Conservation (phyloP, 2,329 filamentous ascomycete species). For the Fusarium hostae region DNA sequence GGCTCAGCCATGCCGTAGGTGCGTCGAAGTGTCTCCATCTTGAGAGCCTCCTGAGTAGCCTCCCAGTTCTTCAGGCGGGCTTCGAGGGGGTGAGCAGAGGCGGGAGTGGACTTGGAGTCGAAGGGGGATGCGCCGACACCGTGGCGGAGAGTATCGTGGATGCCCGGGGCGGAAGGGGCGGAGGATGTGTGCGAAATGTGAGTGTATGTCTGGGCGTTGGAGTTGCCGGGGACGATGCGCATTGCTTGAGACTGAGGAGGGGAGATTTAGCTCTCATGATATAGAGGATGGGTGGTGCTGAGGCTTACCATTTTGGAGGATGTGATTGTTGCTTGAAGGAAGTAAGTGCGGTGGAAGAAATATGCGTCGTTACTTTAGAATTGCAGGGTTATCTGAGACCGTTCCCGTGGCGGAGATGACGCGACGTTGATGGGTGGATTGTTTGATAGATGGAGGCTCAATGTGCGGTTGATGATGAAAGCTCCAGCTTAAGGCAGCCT, state of each 20-base stretch:
- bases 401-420: background rate
- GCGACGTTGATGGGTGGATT: conserved; percentile 12
- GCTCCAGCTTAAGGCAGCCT: conserved; percentile 41
- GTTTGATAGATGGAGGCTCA: conserved; percentile 1
- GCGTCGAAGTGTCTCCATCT: conserved; percentile 88
- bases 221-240: conserved; percentile 82
- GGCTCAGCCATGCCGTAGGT: conserved; percentile 94
- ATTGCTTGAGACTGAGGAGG: conserved; percentile 71
- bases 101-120: conserved; percentile 60
- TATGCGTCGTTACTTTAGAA: background rate
- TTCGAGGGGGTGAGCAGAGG: conserved; percentile 85
- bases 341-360: background rate
- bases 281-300: conserved; percentile 11
- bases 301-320: conserved; percentile 62
- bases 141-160: conserved; percentile 92
- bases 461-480: conserved; percentile 35
- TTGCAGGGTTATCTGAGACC: background rate
- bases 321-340: conserved; percentile 13
- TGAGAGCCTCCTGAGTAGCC: conserved; percentile 84
- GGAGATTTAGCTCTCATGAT: conserved; percentile 36
- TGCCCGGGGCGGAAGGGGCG: conserved; percentile 90
- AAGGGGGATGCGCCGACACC: conserved; percentile 76
- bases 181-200: conserved; percentile 71
- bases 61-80: conserved; percentile 90
- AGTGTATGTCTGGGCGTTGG: conserved; percentile 73